Conservation (phyloP, 2,329 filamentous ascomycete species). For the Monilinia fructicola region DNA sequence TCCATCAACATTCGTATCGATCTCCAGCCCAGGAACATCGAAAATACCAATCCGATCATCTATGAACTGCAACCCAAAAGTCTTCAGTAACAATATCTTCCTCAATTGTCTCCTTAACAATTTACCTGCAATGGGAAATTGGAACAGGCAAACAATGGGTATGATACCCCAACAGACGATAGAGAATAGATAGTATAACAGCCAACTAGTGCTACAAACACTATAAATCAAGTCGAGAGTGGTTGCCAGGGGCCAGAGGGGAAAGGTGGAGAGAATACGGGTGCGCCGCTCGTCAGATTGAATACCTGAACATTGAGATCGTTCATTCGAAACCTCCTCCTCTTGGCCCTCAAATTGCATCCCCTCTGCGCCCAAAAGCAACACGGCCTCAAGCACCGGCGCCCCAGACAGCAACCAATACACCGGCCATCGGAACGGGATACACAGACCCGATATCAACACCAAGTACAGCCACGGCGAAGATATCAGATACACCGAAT, state of each 20-base stretch:
- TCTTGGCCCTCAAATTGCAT: conserved; percentile 35
- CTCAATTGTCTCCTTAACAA: conserved; percentile 42
- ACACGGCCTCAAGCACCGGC: conserved; percentile 42
- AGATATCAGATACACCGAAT: background rate
- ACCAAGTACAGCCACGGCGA: background rate
- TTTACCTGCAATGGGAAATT: conserved; percentile 42
- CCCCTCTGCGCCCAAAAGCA: background rate
- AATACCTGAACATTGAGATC: too few species aligned
- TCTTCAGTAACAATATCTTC: conserved; percentile 32
- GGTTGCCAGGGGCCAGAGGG: conserved; percentile 49
- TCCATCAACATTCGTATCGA: conserved; percentile 54
- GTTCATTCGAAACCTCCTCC: background rate
- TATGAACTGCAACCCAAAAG: conserved; percentile 47
- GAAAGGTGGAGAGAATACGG: conserved; percentile 47
- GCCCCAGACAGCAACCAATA: conserved; percentile 47
- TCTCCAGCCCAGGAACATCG: conserved; percentile 49
- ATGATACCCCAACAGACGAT: conserved; percentile 46
- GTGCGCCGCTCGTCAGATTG: background rate
- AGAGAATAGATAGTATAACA: conserved; percentile 48
- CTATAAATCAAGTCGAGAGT: conserved; percentile 49
- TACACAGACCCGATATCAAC: background rate
- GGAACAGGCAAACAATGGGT: conserved; percentile 47
- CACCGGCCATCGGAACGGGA: conserved; percentile 32
- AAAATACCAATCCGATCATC: conserved; percentile 50
- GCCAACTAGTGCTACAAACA: conserved; percentile 52